phyloP scores from a whole-genome alignment of 1,284 basidiomycete species.

The Malassezia equina region DNA sequence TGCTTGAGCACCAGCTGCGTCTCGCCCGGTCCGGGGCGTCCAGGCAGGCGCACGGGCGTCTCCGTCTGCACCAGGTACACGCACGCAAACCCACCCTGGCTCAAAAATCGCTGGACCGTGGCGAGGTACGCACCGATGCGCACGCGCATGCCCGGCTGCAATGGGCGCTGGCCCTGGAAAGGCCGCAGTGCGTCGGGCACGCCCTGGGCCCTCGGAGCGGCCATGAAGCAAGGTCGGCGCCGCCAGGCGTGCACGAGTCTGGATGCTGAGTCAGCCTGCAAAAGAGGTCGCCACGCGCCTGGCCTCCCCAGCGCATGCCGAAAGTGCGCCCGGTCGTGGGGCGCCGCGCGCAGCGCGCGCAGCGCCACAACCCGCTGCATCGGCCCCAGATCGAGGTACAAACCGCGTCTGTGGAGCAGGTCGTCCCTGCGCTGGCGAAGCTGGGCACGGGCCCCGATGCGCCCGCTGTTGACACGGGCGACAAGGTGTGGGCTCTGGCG shows the following conservation, averaged over 20 bases:
- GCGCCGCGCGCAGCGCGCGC: conserved; percentile 3
- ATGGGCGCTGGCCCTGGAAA: conserved; percentile 9
- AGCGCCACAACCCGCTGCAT: conserved; percentile 13
- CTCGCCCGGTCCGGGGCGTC: conserved; percentile 17
- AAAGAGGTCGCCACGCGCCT: background rate
- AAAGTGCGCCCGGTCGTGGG: conserved; percentile 12
- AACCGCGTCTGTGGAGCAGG: conserved; percentile 12
- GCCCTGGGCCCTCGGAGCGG: background rate
- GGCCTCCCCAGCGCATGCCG: conserved; percentile 3
- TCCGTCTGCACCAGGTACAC: conserved; percentile 88
- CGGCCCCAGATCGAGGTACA: background rate
- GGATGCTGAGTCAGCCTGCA: conserved; percentile 14
- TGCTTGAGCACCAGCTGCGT: conserved; percentile 67
- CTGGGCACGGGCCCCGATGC: conserved; percentile 11
- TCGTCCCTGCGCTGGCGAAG: conserved; percentile 32
- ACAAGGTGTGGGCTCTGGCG: conserved; percentile 42
- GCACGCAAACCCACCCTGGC: conserved; percentile 95
- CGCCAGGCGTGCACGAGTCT: background rate
- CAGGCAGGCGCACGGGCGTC: conserved; percentile 57
- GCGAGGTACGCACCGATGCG: conserved; percentile 80
- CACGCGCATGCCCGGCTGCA: conserved; percentile 66
- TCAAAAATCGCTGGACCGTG: conserved; percentile 76
- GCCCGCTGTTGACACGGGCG: conserved; percentile 16
- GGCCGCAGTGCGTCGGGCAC: background rate
- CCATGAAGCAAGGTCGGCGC: conserved; percentile 3